Conservation (phyloP, 495 filamentous ascomycete genomes). For the Neohortaea acidophila region DNA sequence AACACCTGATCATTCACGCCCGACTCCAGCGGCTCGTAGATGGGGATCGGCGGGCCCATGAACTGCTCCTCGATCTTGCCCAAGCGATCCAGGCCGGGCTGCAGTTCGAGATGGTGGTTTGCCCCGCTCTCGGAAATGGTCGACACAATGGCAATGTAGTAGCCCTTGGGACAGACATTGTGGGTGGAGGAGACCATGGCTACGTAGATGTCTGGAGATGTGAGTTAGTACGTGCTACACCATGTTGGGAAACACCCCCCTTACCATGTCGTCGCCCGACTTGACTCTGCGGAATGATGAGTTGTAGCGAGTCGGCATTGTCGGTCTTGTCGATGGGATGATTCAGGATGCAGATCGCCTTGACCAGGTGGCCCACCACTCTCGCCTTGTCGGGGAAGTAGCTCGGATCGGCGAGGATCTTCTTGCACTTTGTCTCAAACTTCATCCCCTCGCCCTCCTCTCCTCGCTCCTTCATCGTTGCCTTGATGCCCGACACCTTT, state of each 20-base stretch:
- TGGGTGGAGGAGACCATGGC: conserved; percentile 89
- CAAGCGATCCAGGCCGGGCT: conserved; percentile 83
- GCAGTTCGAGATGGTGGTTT: conserved; percentile 91
- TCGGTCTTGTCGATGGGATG: conserved; percentile 83
- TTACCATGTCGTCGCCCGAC: conserved; percentile 85
- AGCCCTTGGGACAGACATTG: conserved; percentile 97
- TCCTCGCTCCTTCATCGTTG: conserved; percentile 76
- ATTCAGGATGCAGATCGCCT: conserved; percentile 93
- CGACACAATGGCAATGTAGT: conserved; percentile 96
- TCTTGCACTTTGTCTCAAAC: conserved; percentile 88
- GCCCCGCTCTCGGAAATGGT: conserved; percentile 84
- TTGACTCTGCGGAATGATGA: conserved; percentile 96
- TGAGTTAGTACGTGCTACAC: neutral
- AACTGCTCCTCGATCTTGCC: conserved; percentile 94
- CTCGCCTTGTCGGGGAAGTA: conserved; percentile 87
- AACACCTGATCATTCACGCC: conserved; percentile 84
- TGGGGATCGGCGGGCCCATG: conserved; percentile 76
- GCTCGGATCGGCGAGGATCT: conserved; percentile 89
- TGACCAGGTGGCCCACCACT: conserved; percentile 74
- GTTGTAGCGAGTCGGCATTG: conserved; percentile 77
- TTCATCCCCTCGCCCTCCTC: conserved; percentile 72
- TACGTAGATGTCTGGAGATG: conserved; percentile 79
- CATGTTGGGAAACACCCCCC: conserved; percentile 14
- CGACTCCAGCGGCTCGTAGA: conserved; percentile 83
- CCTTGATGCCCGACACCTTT: conserved; percentile 86